phyloP scores from a whole-genome alignment of 2,329 filamentous ascomycete genomes.

The Cladosporium sp. region DNA sequence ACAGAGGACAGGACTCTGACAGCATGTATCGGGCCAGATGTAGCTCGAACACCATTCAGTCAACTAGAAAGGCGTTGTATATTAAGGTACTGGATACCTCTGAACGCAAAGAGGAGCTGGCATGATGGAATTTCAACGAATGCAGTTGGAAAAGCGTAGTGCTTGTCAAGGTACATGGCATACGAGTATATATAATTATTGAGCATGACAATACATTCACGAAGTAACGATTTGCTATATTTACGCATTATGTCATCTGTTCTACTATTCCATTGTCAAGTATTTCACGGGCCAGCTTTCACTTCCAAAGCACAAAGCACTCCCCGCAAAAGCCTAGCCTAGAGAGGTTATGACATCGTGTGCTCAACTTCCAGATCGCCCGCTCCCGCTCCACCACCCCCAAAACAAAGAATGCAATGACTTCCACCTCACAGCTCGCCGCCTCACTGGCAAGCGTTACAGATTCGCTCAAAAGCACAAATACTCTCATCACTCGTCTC shows the following conservation, averaged over 20 bases:
- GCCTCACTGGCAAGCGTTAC: slow-evolving; percentile 39
- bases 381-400: neutral
- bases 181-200: neutral
- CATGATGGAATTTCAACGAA: no score
- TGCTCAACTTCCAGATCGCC: neutral
- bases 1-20: no score
- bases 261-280: neutral
- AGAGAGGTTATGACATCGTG: slow-evolving; percentile 4
- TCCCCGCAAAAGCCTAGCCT: slow-evolving; percentile 6
- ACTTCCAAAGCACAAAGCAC: neutral
- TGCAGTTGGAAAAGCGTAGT: neutral
- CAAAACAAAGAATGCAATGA: slow-evolving; percentile 18
- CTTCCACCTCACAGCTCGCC: slow-evolving; percentile 21
- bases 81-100: no score
- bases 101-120: no score
- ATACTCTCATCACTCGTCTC: slow-evolving; percentile 54
- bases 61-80: no score
- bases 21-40: no score
- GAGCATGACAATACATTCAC: neutral
- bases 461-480: slow-evolving; percentile 49
- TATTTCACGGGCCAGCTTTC: slow-evolving; percentile 6
- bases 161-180: neutral
- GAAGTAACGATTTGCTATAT: neutral
- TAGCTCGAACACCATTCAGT: no score
- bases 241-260: neutral